Conservation (phyloP, 139 green algal genomes). For the Chlamydomonas applanata region DNA sequence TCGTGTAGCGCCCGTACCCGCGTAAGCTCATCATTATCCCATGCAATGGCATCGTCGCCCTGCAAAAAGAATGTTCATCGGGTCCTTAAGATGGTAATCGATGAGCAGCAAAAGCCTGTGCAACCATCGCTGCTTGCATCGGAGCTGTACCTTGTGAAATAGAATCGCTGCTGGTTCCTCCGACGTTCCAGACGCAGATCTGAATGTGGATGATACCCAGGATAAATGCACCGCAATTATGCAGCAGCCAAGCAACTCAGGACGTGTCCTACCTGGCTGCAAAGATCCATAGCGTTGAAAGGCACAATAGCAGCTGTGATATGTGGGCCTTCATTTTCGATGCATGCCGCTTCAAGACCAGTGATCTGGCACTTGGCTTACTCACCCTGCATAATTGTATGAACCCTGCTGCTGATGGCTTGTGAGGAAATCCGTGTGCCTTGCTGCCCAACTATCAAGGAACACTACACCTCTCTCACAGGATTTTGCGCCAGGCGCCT, state of each 20-base stretch:
- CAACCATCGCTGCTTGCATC: background rate
- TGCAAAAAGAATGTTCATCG: no score
- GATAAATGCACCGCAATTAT: background rate
- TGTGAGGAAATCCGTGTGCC: no score
- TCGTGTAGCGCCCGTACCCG: slow-evolving; percentile 37
- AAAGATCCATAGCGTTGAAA: no score
- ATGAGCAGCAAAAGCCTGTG: no score
- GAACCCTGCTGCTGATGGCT: no score
- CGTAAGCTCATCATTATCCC: slow-evolving; percentile 45
- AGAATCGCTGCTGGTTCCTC: no score
- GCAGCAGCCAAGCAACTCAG: background rate
- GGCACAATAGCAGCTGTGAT: no score
- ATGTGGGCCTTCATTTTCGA: background rate
- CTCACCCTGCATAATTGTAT: background rate
- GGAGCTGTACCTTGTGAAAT: no score
- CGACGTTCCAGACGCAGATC: background rate
- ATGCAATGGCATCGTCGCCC: slow-evolving; percentile 38
- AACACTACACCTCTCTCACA: no score
- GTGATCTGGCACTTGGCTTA: background rate
- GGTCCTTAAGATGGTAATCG: no score
- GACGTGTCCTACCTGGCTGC: background rate
- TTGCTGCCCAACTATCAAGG: no score
- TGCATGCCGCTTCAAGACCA: background rate
- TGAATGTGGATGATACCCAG: background rate
- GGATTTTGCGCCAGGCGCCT: no score